Percentiles rank a stretch among this genome's conserved stretches.
Conservation (phyloP, 352 stramenopile genomes). For the Halophytophthora polymorphica region DNA sequence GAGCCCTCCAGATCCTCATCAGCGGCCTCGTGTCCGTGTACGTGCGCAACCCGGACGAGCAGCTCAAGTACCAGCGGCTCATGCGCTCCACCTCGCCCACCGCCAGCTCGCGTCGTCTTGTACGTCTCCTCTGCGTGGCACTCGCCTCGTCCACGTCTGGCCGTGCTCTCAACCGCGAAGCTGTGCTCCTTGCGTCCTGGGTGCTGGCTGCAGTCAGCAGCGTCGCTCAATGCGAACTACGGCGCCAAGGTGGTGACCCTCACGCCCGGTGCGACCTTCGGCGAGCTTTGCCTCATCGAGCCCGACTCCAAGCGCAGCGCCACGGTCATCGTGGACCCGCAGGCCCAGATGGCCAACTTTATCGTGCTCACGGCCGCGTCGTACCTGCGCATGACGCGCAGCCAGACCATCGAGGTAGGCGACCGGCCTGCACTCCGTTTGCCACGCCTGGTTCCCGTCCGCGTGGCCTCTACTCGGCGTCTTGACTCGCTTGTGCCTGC, state of each 20-base stretch:
- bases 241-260: conserved; percentile 71
- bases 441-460: neutral
- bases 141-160: neutral
- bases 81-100: conserved; percentile 43
- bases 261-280: conserved; percentile 74
- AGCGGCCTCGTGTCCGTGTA: conserved; percentile 75
- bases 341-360: conserved; percentile 73
- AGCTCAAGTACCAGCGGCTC: conserved; percentile 57
- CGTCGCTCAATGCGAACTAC: conserved; percentile 32
- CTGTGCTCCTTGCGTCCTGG: conserved; percentile 1
- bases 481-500: neutral
- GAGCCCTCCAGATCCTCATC: conserved; percentile 57
- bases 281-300: conserved; percentile 83
- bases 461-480: neutral
- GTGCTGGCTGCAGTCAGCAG: conserved; percentile 25
- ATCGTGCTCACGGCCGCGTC: conserved; percentile 81
- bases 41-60: conserved; percentile 67
- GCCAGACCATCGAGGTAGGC: conserved; percentile 65
- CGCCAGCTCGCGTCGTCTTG: conserved; percentile 38
- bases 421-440: no score
- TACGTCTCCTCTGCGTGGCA: conserved; percentile 10
- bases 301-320: conserved; percentile 82
- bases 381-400: conserved; percentile 80
- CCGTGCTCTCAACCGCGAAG: neutral
- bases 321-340: conserved; percentile 70